A percentile compares a stretch with the other conserved stretches of the same genome.
These are phyloP conservation scores for Hypsizygus ulmarius DNA, from an alignment of 1,284 basidiomycete species.

Conservation along the genomic window DNA sequence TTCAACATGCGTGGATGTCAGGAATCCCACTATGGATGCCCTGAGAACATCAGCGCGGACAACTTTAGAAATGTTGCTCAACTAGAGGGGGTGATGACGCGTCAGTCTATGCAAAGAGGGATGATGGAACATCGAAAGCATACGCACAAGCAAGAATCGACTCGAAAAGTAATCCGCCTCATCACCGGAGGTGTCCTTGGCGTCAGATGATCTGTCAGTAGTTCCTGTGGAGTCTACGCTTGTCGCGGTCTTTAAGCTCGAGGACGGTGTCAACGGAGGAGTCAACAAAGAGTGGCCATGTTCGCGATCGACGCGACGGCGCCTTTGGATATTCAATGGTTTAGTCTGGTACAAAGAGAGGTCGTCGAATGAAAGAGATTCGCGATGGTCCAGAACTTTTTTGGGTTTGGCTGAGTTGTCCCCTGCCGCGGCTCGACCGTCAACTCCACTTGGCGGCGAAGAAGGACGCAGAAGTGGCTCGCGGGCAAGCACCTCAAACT, in stretches of 20 bases:
- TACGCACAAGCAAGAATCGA: conserved; percentile 19
- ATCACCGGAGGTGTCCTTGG: conserved; percentile 1
- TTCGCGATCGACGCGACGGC: conserved; percentile 17
- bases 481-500: conserved; percentile 26
- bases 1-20: conserved; percentile 9
- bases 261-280: conserved; percentile 20
- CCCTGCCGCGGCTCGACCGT: background rate
- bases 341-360: conserved; percentile 7
- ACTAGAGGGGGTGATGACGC: conserved; percentile 3
- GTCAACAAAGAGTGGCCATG: conserved; percentile 16
- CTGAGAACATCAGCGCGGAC: conserved; percentile 16
- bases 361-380: conserved; percentile 19
- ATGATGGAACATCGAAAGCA: background rate
- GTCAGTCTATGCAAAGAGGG: background rate
- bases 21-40: conserved; percentile 23
- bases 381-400: conserved; percentile 11
- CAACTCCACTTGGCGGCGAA: conserved; percentile 24
- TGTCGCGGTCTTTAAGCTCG: conserved; percentile 19
- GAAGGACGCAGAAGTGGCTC: conserved; percentile 29
- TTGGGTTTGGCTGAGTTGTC: conserved; percentile 4
- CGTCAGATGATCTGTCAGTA: conserved; percentile 7
- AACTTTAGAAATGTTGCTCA: conserved; percentile 19
- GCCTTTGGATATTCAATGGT: conserved; percentile 19
- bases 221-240: conserved; percentile 16
- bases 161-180: conserved; percentile 14